Evolutionary conservation across 192 early-diverging fungal genomes (phyloP).

Genomic region (Coemansia sp.): DNA sequence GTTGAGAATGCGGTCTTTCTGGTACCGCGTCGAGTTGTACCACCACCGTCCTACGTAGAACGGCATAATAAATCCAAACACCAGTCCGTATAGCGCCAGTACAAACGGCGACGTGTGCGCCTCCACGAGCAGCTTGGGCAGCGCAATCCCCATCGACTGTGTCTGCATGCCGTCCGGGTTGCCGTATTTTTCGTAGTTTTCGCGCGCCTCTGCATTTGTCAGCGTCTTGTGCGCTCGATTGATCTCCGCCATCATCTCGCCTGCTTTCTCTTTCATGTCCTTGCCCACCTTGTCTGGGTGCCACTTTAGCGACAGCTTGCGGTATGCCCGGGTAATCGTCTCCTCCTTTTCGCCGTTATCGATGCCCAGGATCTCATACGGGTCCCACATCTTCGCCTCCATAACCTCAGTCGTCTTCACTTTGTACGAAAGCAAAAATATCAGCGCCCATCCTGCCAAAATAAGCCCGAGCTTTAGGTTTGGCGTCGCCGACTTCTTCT

Average conservation of each 20-base stretch:
- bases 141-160: constrained; percentile 87
- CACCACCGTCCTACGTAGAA: constrained; percentile 92
- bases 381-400: constrained; percentile 81
- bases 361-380: constrained; percentile 89
- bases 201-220: constrained; percentile 85
- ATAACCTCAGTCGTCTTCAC: constrained; percentile 61
- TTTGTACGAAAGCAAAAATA: constrained; percentile 52
- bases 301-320: constrained; percentile 69
- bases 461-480: constrained; percentile 42
- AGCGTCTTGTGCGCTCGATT: constrained; percentile 93
- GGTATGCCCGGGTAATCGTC: constrained; percentile 71
- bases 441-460: constrained; percentile 42
- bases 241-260: constrained; percentile 79
- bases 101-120: constrained; percentile 81
- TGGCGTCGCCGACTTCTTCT: constrained; percentile 29
- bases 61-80: constrained; percentile 89
- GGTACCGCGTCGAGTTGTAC: constrained; percentile 83
- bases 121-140: constrained; percentile 89
- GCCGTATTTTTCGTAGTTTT: constrained; percentile 93
- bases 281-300: constrained; percentile 78
- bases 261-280: constrained; percentile 68
- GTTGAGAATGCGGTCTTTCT: constrained; percentile 87
- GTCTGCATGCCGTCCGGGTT: constrained; percentile 97
- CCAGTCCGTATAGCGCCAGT: constrained; percentile 77
- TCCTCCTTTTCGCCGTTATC: constrained; percentile 52